Evolutionary conservation across 2,329 filamentous ascomycete genomes (phyloP), one percentile per base, ranked within the genome.

Genomic region (Neofusicoccum sp.): DNA sequence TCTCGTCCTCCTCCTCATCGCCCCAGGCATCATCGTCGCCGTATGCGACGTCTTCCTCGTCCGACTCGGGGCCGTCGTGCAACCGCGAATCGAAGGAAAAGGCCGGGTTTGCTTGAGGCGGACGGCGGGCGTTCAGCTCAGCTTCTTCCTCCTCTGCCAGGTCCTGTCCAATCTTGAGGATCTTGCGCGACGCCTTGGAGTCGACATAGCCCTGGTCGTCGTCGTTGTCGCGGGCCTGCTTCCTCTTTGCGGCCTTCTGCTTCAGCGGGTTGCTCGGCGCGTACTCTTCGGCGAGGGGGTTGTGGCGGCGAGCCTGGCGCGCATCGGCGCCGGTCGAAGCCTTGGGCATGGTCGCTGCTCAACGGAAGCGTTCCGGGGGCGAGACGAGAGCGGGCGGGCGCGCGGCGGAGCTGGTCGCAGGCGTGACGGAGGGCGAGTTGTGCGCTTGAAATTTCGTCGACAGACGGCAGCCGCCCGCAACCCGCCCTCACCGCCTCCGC

Each of bases 261-360:
- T 80, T 93, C 87, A 71, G 94, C 76, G 68, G 88, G 81, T 65
- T 89, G 84, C 64, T 88, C 84, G 68, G 92, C 83, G 69, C 89
- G 79, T 73, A 98, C 84, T 98, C 95, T 73, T 96, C 91, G 71
- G 94, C 90, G 65, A 99, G 89, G 44, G 94, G 93, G 70, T 96
- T 96, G 79, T 97, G 94, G 67, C 91, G 88, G 72, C 89, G 87
- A 65, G 83, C 83, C 69, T 83, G 82, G 74, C 83, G 86, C 68
- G 76, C 79, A 64, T 82, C 83, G 68, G 78, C 80, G 68, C 81
- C 77, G 66, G 79, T 84, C 16, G 86, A 82, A 63, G 89, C 87
- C 81, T 96, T 96, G 41, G 93, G 92, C 93, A 97, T 96, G 65
- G 33, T 58, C 43, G 61, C 48, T 9, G 6, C 4, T 28, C 3